These are phyloP conservation scores for Paulownia fortunei DNA, from an alignment of 257 asterid species.

Conservation along the genomic window DNA sequence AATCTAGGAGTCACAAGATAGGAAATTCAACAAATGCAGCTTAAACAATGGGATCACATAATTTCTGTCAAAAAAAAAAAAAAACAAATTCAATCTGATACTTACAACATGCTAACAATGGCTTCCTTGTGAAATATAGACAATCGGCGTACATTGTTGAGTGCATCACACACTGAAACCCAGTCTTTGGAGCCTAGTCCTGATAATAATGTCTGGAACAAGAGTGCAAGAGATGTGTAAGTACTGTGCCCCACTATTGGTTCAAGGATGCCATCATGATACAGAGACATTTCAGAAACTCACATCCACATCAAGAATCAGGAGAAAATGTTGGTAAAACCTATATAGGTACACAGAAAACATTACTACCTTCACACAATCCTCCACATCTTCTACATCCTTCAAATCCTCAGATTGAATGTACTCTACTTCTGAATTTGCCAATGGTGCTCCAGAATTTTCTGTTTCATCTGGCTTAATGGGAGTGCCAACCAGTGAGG, in stretches of 20 bases:
- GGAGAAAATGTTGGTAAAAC: not conserved
- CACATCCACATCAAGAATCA: slow-evolving; percentile 5
- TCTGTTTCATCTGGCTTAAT: slow-evolving; percentile 42
- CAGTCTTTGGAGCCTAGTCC: slow-evolving; percentile 88
- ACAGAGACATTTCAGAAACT: slow-evolving; percentile 8
- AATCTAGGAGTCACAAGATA: slow-evolving; percentile 22
- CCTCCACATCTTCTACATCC: slow-evolving; percentile 71
- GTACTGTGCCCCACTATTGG: not conserved
- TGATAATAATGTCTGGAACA: slow-evolving; percentile 63
- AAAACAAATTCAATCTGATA: slow-evolving; percentile 29
- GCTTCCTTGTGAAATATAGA: slow-evolving; percentile 81
- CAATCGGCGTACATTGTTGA: slow-evolving; percentile 75
- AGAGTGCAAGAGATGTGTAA: slow-evolving; percentile 31
- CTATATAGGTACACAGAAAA: slow-evolving; percentile 1
- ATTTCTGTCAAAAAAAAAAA: slow-evolving; percentile 21
- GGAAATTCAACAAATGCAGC: slow-evolving; percentile 26
- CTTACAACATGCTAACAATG: slow-evolving; percentile 73
- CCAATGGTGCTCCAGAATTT: slow-evolving; percentile 48
- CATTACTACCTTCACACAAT: slow-evolving; percentile 57
- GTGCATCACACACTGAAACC: slow-evolving; percentile 83
- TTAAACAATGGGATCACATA: slow-evolving; percentile 10
- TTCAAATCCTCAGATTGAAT: slow-evolving; percentile 76
- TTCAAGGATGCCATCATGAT: not conserved
- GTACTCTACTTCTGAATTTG: slow-evolving; percentile 75
- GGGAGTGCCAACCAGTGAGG: slow-evolving; percentile 41